Percentiles rank a stretch among this genome's conserved stretches.
phyloP scores from a whole-genome alignment of 768 basidiomycete genomes.

The Tylopilus sp. region DNA sequence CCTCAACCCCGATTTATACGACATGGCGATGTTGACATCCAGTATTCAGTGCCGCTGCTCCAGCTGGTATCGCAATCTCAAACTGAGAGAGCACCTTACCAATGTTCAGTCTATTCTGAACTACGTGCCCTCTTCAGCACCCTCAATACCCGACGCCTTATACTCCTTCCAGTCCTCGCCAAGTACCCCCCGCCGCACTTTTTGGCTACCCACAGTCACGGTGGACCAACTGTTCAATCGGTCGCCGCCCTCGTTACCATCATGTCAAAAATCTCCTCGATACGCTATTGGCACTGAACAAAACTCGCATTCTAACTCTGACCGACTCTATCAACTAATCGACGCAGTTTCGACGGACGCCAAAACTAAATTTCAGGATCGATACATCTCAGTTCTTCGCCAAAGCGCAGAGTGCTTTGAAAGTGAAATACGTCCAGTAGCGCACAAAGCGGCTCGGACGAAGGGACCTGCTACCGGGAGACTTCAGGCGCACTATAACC shows the following conservation, averaged over 20 bases:
- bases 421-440: not conserved
- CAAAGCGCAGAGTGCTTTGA: conserved; percentile 6
- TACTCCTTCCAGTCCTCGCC: conserved; percentile 7
- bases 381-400: conserved; percentile 7
- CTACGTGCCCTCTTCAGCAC: not conserved
- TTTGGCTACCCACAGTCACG: not conserved
- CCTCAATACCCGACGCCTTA: not conserved
- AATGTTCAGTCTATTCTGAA: conserved; percentile 12
- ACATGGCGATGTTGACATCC: conserved; percentile 2
- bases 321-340: conserved; percentile 8
- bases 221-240: conserved; percentile 6
- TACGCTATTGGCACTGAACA: not conserved
- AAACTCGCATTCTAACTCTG: not conserved
- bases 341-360: not conserved
- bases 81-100: conserved; percentile 12
- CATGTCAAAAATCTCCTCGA: not conserved
- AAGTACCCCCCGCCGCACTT: not conserved
- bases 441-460: not conserved
- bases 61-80: conserved; percentile 15
- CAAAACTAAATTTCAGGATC: conserved; percentile 10
- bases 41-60: conserved; percentile 1
- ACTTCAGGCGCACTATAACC: conserved; percentile 11
- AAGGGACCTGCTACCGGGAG: not conserved
- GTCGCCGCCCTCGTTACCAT: not conserved
- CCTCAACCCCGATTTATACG: conserved; percentile 1